phyloP scores from a whole-genome alignment of 2,329 filamentous ascomycete species.

The Fusarium transvaalense region DNA sequence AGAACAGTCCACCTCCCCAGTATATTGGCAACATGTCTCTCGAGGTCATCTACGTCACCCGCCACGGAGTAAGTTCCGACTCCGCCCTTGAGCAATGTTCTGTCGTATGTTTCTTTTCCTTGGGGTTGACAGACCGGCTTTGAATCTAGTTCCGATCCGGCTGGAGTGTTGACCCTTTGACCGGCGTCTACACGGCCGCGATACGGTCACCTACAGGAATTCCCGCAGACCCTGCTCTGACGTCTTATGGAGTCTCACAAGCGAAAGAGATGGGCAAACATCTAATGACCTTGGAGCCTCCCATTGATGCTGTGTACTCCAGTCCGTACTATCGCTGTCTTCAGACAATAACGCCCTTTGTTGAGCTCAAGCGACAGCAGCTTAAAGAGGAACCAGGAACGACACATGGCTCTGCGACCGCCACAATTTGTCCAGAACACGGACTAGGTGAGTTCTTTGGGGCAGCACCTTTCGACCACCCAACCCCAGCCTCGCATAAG shows the following conservation, averaged over 20 bases:
- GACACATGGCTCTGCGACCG: conserved; percentile 37
- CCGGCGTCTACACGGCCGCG: conserved; percentile 80
- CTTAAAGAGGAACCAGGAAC: conserved; percentile 17
- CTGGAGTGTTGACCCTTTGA: conserved; percentile 86
- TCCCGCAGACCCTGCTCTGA: conserved; percentile 86
- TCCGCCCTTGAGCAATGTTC: conserved; percentile 4
- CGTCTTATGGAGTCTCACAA: conserved; percentile 87
- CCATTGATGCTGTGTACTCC: conserved; percentile 82
- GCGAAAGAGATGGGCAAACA: conserved; percentile 79
- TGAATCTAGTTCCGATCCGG: conserved; percentile 82
- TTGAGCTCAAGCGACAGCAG: conserved; percentile 58
- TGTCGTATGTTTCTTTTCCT: not conserved
- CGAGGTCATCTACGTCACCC: conserved; percentile 78
- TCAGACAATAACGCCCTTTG: conserved; percentile 82
- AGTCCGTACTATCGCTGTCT: conserved; percentile 90
- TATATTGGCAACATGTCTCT: conserved; percentile 68
- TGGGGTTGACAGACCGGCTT: conserved; percentile 33
- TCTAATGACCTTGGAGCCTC: conserved; percentile 71
- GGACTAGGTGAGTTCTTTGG: conserved; percentile 91
- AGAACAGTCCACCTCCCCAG: not conserved
- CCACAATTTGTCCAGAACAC: conserved; percentile 66
- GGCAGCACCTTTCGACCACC: conserved; percentile 85
- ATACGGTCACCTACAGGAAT: conserved; percentile 89
- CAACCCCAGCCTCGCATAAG: conserved; percentile 75
- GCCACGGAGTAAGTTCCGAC: conserved; percentile 75